Base-by-base conservation (phyloP, 2,329 filamentous ascomycete species). In the Colletotrichum tropicicola region DNA sequence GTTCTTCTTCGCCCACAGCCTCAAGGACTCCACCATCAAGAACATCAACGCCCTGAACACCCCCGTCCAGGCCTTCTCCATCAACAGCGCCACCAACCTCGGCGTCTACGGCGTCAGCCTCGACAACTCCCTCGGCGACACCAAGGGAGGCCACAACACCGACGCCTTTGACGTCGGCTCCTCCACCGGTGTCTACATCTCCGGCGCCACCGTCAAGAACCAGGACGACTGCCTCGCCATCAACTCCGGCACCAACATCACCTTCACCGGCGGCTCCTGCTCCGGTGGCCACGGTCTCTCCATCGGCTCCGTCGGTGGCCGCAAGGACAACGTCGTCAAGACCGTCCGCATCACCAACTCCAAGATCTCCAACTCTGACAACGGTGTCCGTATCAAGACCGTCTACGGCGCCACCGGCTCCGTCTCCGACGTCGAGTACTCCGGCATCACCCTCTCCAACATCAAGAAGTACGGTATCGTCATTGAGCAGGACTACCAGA, bases 221-320 rank as follows among this genome's bases (percentile, higher is more conserved):
- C 87, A 89, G 75, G 87, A 89, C 63, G 87, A 89, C 71, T 89
- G 87, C 68, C 78, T 89, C 7, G 86, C 87, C 25, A 72, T 86
- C 66, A 89, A 87, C 77, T 86, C 83, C 3, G 83, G 82, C 2
- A 79, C 74, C 27, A 75, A 82, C 70, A 84, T 85, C 66, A 79
- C 76, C 53, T 83, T 85, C 73, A 79, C 74, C 21, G 75, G 73
- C 43, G 76, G 80, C 7, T 72, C 75, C 70, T 85, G 83, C 76
- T 79, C 73, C 23, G 79, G 80, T 35, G 80, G 80, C 3, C 80
- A 82, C 63, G 80, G 80, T 32, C 73, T 82, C 8, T 80, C 78
- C 13, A 82, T 80, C 47, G 80, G 80, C 27, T 79, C 75, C 12
- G 78, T 82, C 8, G 84, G 80, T 37, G 82, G 82, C 58, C 82